Percentiles rank a stretch among this genome's conserved stretches.
phyloP scores from a whole-genome alignment of 2,329 filamentous ascomycete genomes.

The Cryphonectria nitschkei region DNA sequence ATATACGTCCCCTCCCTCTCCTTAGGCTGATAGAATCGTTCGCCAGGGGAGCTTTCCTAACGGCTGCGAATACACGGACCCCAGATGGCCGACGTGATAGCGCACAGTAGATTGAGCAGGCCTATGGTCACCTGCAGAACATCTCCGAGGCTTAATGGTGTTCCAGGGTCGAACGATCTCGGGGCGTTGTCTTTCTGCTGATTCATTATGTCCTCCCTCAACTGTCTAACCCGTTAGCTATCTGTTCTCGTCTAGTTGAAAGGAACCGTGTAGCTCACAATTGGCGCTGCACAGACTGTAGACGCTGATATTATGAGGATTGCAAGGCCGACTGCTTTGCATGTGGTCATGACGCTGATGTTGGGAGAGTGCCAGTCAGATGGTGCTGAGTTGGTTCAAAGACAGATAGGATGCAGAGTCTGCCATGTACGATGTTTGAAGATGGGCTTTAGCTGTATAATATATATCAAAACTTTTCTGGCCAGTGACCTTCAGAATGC shows the following conservation, averaged over 20 bases:
- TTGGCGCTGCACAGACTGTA: not conserved
- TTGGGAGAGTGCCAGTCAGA: too few relatives aligned
- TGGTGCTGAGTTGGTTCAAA: too few relatives aligned
- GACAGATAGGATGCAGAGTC: not conserved
- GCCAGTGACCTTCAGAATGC: too few relatives aligned
- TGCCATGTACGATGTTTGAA: not conserved
- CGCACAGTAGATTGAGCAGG: not conserved
- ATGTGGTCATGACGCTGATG: not conserved
- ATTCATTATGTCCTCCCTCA: not conserved
- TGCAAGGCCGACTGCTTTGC: not conserved
- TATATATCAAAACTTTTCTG: too few relatives aligned
- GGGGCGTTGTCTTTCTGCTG: not conserved
- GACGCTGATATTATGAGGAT: not conserved
- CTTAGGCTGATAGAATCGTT: not conserved
- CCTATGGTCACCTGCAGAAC: not conserved
- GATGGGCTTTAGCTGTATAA: not conserved
- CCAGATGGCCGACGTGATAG: not conserved
- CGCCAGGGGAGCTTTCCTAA: not conserved
- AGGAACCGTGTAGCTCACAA: not conserved
- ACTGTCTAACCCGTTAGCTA: not conserved
- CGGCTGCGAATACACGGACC: not conserved
- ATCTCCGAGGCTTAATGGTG: not conserved
- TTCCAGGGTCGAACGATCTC: not conserved
- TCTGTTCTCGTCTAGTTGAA: not conserved
- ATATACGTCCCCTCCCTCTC: not conserved